phyloP scores from a whole-genome alignment of 2,329 filamentous ascomycete genomes.

The Hypoxylon sp. region DNA sequence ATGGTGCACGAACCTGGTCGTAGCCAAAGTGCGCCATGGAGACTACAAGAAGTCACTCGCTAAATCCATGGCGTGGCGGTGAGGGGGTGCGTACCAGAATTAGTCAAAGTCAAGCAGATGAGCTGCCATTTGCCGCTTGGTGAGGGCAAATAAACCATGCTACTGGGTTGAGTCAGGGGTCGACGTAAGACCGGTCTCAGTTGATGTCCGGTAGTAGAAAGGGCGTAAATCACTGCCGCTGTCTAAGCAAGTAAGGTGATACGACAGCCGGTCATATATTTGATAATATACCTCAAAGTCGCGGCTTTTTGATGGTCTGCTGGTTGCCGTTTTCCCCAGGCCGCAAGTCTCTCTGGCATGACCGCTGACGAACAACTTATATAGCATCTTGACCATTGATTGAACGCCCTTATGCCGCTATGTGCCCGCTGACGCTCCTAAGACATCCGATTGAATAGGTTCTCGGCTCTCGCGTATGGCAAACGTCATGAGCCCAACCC shows the following conservation, averaged over 20 bases:
- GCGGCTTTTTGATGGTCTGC: background rate
- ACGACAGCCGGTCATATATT: slow-evolving; percentile 5
- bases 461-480: background rate
- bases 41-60: slow-evolving; percentile 35
- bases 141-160: slow-evolving; percentile 24
- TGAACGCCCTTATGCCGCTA: slow-evolving; percentile 4
- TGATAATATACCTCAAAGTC: slow-evolving; percentile 11
- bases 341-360: slow-evolving; percentile 2
- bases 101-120: slow-evolving; percentile 31
- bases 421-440: slow-evolving; percentile 1
- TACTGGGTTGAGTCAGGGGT: slow-evolving; percentile 27
- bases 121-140: slow-evolving; percentile 38
- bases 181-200: slow-evolving; percentile 24
- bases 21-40: slow-evolving; percentile 40
- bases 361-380: slow-evolving; percentile 26
- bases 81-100: slow-evolving; percentile 34
- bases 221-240: slow-evolving; percentile 1
- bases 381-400: slow-evolving; percentile 21
- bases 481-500: slow-evolving; percentile 7
- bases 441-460: background rate
- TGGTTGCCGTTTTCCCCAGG: slow-evolving; percentile 4
- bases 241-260: slow-evolving; percentile 4
- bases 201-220: slow-evolving; percentile 12
- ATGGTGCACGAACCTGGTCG: slow-evolving; percentile 30
- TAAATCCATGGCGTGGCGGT: slow-evolving; percentile 30